These are phyloP conservation scores for Linnemannia elongata DNA, from an alignment of 192 early-diverging fungal species.

Conservation along the genomic window DNA sequence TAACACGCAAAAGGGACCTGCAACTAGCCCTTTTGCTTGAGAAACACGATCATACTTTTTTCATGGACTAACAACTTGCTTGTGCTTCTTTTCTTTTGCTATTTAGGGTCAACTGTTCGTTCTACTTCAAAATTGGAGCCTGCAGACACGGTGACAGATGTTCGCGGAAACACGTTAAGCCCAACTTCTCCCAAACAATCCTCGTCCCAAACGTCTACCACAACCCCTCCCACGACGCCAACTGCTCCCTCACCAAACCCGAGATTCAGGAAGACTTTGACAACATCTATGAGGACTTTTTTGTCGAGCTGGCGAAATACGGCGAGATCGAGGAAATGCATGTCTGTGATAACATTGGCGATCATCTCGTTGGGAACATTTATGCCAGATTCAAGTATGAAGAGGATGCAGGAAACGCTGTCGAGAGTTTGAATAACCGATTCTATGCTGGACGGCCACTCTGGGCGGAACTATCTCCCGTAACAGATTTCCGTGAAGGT, in stretches of 20 bases:
- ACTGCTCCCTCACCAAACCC: constrained; percentile 72
- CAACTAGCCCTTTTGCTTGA: background rate
- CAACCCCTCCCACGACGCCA: constrained; percentile 84
- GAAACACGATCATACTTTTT: background rate
- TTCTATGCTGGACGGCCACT: constrained; percentile 95
- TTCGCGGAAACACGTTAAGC: constrained; percentile 97
- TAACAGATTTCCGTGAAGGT: constrained; percentile 95
- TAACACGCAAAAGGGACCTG: background rate
- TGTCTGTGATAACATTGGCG: constrained; percentile 98
- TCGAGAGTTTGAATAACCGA: constrained; percentile 92
- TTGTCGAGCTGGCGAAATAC: constrained; percentile 95
- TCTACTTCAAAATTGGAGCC: constrained; percentile 99
- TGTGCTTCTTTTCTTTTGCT: background rate
- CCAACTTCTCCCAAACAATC: constrained; percentile 95
- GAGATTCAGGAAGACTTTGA: constrained; percentile 94
- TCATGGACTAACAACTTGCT: background rate
- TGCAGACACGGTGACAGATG: constrained; percentile 98
- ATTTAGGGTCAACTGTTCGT: constrained; percentile 93
- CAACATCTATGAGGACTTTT: constrained; percentile 96
- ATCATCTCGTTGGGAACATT: constrained; percentile 98
- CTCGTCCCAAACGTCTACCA: constrained; percentile 96
- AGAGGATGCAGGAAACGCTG: constrained; percentile 93
- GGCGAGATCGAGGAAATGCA: constrained; percentile 97
- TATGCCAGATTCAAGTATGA: constrained; percentile 93
- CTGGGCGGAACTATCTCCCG: constrained; percentile 96